These are phyloP conservation scores for Halophytophthora batemanensis DNA, from an alignment of 352 stramenopile species.

Conservation along the genomic window DNA sequence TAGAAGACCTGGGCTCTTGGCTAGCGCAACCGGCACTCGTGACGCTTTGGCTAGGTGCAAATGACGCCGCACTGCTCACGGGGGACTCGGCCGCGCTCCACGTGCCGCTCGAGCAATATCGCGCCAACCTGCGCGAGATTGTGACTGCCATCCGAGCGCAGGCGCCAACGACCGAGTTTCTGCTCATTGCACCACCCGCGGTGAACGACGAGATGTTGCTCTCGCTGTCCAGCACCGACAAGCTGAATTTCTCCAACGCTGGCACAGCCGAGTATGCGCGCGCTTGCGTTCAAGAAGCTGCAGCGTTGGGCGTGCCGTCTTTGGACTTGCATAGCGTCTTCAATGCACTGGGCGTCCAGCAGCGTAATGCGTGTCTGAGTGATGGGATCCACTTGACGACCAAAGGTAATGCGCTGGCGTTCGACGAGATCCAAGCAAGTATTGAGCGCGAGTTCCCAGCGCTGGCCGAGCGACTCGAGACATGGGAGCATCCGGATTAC, in stretches of 20 bases:
- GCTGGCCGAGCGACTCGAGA: constrained; percentile 15
- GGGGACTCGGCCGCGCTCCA: constrained; percentile 33
- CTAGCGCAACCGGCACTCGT: constrained; percentile 28
- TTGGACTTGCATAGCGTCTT: constrained; percentile 28
- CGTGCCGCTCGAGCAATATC: constrained; percentile 41
- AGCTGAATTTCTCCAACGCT: constrained; percentile 34
- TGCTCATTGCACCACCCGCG: constrained; percentile 29
- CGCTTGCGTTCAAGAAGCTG: constrained; percentile 21
- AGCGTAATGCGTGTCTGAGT: constrained; percentile 16
- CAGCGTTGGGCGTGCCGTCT: constrained; percentile 2
- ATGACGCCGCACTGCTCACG: constrained; percentile 46
- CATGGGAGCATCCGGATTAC: constrained; percentile 32
- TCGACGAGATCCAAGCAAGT: constrained; percentile 13
- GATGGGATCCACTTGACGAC: constrained; percentile 37
- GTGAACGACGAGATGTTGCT: constrained; percentile 23
- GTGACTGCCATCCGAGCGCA: constrained; percentile 22
- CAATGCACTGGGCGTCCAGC: constrained; percentile 14
- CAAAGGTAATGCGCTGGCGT: constrained; percentile 26
- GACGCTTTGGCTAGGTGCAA: constrained; percentile 57
- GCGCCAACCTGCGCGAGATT: constrained; percentile 36
- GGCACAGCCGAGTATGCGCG: constrained; percentile 21
- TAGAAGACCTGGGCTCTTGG: constrained; percentile 23
- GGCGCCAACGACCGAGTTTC: constrained; percentile 15
- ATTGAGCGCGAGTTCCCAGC: constrained; percentile 26
- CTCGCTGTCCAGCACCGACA: constrained; percentile 9